These are phyloP conservation scores for Pseudogymnoascus sp. DNA, from an alignment of 2,329 filamentous ascomycete genomes.

Conservation along the genomic window DNA sequence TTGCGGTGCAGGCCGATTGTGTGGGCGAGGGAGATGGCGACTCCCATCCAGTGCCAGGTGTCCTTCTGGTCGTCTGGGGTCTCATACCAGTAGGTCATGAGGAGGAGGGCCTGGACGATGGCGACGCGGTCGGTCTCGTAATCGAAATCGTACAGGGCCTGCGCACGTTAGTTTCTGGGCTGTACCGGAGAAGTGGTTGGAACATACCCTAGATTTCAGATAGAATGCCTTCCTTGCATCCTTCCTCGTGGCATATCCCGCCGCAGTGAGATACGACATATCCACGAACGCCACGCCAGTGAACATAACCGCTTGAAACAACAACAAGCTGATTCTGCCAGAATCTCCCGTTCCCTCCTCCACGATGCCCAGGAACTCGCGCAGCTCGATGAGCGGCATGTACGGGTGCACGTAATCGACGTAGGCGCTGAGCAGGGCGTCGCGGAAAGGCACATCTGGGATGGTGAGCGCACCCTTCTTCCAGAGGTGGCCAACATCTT, in stretches of 20 bases:
- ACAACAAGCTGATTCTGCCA: conserved; percentile 69
- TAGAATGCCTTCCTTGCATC: conserved; percentile 83
- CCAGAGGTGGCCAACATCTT: conserved; percentile 76
- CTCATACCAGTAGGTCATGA: conserved; percentile 98
- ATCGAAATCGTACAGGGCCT: conserved; percentile 90
- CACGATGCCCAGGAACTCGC: conserved; percentile 51
- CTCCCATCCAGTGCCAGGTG: conserved; percentile 98
- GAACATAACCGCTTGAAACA: conserved; percentile 95
- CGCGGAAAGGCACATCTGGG: conserved; percentile 61
- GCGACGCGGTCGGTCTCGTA: conserved; percentile 86
- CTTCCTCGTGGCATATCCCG: conserved; percentile 70
- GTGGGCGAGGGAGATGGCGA: conserved; percentile 84
- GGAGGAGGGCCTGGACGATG: conserved; percentile 75
- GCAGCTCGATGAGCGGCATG: conserved; percentile 75
- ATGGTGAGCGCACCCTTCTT: conserved; percentile 78
- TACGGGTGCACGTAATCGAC: conserved; percentile 88
- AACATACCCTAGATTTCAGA: conserved; percentile 70
- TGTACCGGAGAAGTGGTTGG: conserved; percentile 12
- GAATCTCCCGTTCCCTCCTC: conserved; percentile 58
- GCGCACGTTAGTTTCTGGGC: conserved; percentile 16
- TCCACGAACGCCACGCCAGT: conserved; percentile 83
- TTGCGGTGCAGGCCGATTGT: conserved; percentile 90
- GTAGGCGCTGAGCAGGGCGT: conserved; percentile 73
- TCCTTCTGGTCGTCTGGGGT: conserved; percentile 95
- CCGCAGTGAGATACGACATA: conserved; percentile 63